Evolutionary conservation across 768 basidiomycete genomes (phyloP).

Genomic region (Leccinum rimulosum): DNA sequence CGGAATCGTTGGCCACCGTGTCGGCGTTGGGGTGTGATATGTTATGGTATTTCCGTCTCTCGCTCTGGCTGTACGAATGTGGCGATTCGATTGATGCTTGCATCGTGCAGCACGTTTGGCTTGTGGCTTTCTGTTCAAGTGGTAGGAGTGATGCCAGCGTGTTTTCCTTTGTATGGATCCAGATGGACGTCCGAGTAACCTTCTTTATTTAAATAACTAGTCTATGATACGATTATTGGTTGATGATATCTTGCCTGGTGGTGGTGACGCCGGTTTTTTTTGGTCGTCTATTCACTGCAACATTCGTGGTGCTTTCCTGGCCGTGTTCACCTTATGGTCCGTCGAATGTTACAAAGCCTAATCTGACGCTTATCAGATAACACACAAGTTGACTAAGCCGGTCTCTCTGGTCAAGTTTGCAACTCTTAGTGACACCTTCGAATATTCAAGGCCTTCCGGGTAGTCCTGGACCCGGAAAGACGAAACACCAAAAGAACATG

Average conservation of each 20-base stretch:
- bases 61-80: not conserved
- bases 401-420: too few species aligned
- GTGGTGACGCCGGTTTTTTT: not conserved
- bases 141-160: not conserved
- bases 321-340: too few species aligned
- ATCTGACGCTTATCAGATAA: not conserved
- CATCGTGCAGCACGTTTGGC: not conserved
- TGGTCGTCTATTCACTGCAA: not conserved
- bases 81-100: not conserved
- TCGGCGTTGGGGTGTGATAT: conserved; percentile 12
- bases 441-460: too few species aligned
- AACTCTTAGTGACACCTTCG: not conserved
- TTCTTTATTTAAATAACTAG: not conserved
- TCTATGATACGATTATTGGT: not conserved
- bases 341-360: too few species aligned
- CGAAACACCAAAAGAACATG: too few species aligned
- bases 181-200: too few species aligned
- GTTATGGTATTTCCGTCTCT: not conserved
- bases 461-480: too few species aligned
- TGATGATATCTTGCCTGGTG: not conserved
- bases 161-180: not conserved
- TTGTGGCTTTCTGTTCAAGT: not conserved
- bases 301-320: too few species aligned
- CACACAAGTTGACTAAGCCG: not conserved
- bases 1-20: not conserved